Evolutionary conservation across 1,139 yeast species (phyloP), one percentile per base, ranked within the genome.

Genomic region (Hanseniaspora gamundiae): DNA sequence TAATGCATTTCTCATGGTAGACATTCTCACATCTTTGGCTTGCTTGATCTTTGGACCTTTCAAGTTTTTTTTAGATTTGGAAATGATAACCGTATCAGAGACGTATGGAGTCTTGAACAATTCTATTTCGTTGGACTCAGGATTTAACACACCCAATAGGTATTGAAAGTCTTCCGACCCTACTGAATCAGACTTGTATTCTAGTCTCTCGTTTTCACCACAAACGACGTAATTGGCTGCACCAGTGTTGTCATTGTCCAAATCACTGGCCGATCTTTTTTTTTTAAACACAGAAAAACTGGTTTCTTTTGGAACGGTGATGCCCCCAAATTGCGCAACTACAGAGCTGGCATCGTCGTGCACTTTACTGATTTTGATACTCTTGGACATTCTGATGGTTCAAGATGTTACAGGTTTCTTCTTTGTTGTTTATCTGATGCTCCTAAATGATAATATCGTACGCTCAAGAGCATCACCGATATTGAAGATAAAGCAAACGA

Each of bases 131-230:
- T 77, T 73, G 43, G 68, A 67, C 17, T 65, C 62, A 2, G 84
- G 78, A 55, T 85, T 87, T 54, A 76, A 83, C 4, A 83, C 68
- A 3, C 87, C 95, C 42, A 85, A 68, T 38, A 77, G 70, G 54
- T 79, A 80, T 39, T 60, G 60, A 29, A 38, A 44, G 27, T 54
- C 51, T 45, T 60, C 56, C 47, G 52, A 45, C 45, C 57, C 66
- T 22, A 71, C 74, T n/a, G 67, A 67, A 11, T 60, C 62, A 6
- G 60, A 55, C 48, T 78, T 77, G 59, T 84, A 88, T 52, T 79
- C 88, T 47, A 88, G 67, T 28, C 74, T 71, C 2, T 73, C 77
- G 50, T 74, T 77, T 61, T 87, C 94, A 35, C 95, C 97, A 58
- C 85, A 95, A 42, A 85, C 56, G 28, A 81, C 61, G 11, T 31